A percentile compares a stretch with the other conserved stretches of the same genome.
Evolutionary conservation across 208 protist species (phyloP).

Genomic region (Acanthamoeba divionensis): DNA sequence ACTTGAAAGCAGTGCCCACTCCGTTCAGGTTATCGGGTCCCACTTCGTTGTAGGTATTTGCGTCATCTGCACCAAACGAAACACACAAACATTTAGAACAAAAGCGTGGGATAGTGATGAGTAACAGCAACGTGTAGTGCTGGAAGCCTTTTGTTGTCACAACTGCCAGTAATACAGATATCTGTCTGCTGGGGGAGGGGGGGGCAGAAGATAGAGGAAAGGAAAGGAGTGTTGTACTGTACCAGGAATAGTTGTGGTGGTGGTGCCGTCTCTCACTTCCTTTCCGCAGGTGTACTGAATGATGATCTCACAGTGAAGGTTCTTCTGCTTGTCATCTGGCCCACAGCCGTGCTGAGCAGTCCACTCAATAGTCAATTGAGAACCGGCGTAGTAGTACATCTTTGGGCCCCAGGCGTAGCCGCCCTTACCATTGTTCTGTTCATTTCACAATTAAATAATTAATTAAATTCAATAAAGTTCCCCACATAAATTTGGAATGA

Average conservation of each 20-base stretch:
- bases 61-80: no score
- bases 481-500: neutral
- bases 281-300: constrained; percentile 81
- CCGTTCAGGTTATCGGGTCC: constrained; percentile 9
- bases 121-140: no score
- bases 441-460: neutral
- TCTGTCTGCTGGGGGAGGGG: neutral
- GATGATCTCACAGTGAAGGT: constrained; percentile 76
- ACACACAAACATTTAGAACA: no score
- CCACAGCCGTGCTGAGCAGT: constrained; percentile 77
- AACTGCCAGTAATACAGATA: no score
- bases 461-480: neutral
- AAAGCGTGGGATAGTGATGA: no score
- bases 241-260: constrained; percentile 7
- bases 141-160: no score
- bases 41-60: constrained; percentile 49
- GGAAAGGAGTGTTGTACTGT: neutral
- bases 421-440: constrained; percentile 70
- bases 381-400: constrained; percentile 65
- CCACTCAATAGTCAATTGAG: constrained; percentile 69
- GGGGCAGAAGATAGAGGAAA: neutral
- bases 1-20: constrained; percentile 36
- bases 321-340: constrained; percentile 21
- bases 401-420: constrained; percentile 57
- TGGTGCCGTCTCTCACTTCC: constrained; percentile 67